Evolutionary conservation across 192 early-diverging fungal species (phyloP).

Genomic region (Lobosporangium transversale): DNA sequence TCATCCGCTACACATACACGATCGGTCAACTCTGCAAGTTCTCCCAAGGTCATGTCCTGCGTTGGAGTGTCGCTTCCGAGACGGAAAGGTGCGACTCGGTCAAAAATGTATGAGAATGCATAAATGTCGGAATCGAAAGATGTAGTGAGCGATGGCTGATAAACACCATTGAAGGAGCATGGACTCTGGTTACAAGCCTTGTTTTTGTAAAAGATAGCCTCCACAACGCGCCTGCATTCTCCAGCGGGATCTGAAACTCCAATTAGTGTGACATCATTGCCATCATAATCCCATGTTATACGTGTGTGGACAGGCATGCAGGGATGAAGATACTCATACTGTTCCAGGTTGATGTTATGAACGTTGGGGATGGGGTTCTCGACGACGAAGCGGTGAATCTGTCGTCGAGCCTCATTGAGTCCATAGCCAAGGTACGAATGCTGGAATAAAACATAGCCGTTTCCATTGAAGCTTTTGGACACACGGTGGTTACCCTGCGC

Average conservation of each 20-base stretch:
- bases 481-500: slow-evolving; percentile 79
- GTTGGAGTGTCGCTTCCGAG: slow-evolving; percentile 64
- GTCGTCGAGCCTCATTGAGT: slow-evolving; percentile 83
- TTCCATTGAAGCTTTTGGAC: slow-evolving; percentile 74
- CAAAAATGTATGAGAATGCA: slow-evolving; percentile 97
- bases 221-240: slow-evolving; percentile 62
- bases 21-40: slow-evolving; percentile 74
- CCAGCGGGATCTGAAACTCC: slow-evolving; percentile 68
- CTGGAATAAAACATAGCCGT: slow-evolving; percentile 88
- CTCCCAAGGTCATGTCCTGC: slow-evolving; percentile 74
- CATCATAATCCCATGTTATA: slow-evolving; percentile 7
- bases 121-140: slow-evolving; percentile 87
- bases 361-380: slow-evolving; percentile 37
- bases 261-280: slow-evolving; percentile 54
- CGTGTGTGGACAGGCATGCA: slow-evolving; percentile 46
- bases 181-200: slow-evolving; percentile 65
- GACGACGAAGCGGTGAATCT: slow-evolving; percentile 67
- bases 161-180: slow-evolving; percentile 93
- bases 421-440: slow-evolving; percentile 96
- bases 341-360: slow-evolving; percentile 23
- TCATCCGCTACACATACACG: slow-evolving; percentile 70
- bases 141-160: slow-evolving; percentile 81
- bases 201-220: slow-evolving; percentile 81
- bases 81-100: slow-evolving; percentile 73
- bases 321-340: slow-evolving; percentile 63